phyloP scores from a whole-genome alignment of 2,329 filamentous ascomycete genomes.

The Lasiodiplodia sp. region DNA sequence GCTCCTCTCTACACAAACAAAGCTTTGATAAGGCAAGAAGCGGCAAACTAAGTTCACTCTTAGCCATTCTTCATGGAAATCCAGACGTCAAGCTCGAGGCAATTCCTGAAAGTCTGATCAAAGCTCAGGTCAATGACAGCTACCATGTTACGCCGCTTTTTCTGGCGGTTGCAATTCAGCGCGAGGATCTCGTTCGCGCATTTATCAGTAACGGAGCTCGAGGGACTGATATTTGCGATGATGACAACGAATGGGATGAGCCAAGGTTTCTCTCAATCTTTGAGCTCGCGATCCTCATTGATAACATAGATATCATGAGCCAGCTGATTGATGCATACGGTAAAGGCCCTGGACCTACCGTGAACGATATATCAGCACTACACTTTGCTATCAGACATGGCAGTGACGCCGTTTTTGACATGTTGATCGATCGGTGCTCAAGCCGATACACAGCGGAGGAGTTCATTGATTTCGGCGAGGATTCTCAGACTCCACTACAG shows the following conservation, averaged over 20 bases:
- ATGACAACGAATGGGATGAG: too few relatives aligned
- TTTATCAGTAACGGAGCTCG: not conserved
- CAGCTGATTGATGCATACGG: not conserved
- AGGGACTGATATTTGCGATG: not conserved
- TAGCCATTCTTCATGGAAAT: not conserved
- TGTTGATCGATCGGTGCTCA: not conserved
- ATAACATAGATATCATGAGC: not conserved
- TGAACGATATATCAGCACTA: not conserved
- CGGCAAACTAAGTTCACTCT: not conserved
- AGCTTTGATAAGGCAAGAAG: too few relatives aligned
- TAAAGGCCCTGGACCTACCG: too few relatives aligned
- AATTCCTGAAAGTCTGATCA: not conserved
- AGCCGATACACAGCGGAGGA: not conserved
- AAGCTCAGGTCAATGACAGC: not conserved
- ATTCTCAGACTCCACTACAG: not conserved
- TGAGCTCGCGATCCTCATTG: not conserved
- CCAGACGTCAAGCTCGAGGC: not conserved
- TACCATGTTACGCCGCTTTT: not conserved
- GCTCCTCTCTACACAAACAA: not conserved
- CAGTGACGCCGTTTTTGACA: not conserved
- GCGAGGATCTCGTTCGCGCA: not conserved
- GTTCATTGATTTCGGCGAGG: not conserved
- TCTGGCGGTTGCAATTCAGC: not conserved
- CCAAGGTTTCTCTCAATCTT: too few relatives aligned
- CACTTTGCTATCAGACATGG: not conserved